Base-by-base conservation (phyloP, 768 basidiomycete genomes). In the Leccinum variicolor region DNA sequence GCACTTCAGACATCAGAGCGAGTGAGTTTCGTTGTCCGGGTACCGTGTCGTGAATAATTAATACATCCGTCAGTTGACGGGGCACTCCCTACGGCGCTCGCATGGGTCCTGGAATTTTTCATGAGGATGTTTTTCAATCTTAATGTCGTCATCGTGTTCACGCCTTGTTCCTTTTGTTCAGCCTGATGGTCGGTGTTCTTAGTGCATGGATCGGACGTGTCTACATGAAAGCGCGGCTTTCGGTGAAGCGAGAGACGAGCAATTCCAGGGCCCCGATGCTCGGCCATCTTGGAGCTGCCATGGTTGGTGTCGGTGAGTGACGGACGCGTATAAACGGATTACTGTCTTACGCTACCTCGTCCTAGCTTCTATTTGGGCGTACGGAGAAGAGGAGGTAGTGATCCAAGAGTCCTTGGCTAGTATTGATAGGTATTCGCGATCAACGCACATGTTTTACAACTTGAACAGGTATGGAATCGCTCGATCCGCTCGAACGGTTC, bases 321-420 rank as follows among this genome's bases (percentile, higher is more conserved):
- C 50, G 6, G 13, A 17, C 19, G n/a, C 11, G 4, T 14, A 15
- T 13, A 8, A 7, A 6, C 0, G 33, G 28, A 11, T 9, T 3
- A 2, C 15, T 6, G 1, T 14, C 54, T 52, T 13, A 55, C 13
- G 9, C 14, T 21, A 4, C 33, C 15, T 10, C n/a, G 13, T 33
- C 28, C 31, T 51, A 55, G 54, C 48, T 36, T 55, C 54, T 17
- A 55, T 55, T n/a, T 48, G 54, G 2, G 54, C 48, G 8, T 86
- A 83, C 60, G 78, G 80, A 15, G 81, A 81, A 11, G 76, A 84
- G 61, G 70, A 73, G 4, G 64, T 70, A 6, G 81, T 74, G 67
- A 77, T 66, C 56, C 51, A 31, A 54, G 75, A 83, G 60, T 77
- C 81, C 9, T 64, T 78, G 52, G 60, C 65, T 28, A 73, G 80